Conservation (phyloP, 345 rosid genomes). For the Gynandropsis gynandra region DNA sequence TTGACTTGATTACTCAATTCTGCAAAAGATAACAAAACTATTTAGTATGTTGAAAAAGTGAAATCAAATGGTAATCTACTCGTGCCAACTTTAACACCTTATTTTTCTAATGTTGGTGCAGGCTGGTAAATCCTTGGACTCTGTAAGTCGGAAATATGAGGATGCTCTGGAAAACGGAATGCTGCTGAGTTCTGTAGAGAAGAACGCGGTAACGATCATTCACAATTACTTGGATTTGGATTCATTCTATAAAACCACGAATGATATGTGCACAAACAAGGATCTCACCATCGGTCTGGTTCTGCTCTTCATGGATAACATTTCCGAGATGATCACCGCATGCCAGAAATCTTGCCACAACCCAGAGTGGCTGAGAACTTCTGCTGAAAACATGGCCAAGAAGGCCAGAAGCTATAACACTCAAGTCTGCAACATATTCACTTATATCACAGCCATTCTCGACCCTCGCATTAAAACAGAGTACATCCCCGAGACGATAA, state of each 20-base stretch:
- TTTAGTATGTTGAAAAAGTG: no score
- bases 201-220: constrained; percentile 47
- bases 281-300: constrained; percentile 73
- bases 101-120: constrained; percentile 30
- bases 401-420: constrained; percentile 62
- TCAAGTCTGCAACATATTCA: constrained; percentile 72
- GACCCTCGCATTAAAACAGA: constrained; percentile 87
- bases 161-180: constrained; percentile 45
- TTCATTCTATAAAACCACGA: constrained; percentile 77
- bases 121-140: constrained; percentile 82
- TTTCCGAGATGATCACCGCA: constrained; percentile 61
- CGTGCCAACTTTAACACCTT: no score
- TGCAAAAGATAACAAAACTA: no score
- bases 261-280: constrained; percentile 64
- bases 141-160: constrained; percentile 63
- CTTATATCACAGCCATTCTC: constrained; percentile 80
- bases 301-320: constrained; percentile 94
- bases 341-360: constrained; percentile 65
- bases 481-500: constrained; percentile 73
- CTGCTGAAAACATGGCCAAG: constrained; percentile 83
- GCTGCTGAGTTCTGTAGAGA: constrained; percentile 53
- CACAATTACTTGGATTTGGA: constrained; percentile 82
- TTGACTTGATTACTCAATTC: no score
- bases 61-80: no score
- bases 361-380: constrained; percentile 75